Evolutionary conservation across 805 yeast genomes (phyloP), one percentile per base, ranked within the genome.

Genomic region (Saccharomycopsis schoenii): DNA sequence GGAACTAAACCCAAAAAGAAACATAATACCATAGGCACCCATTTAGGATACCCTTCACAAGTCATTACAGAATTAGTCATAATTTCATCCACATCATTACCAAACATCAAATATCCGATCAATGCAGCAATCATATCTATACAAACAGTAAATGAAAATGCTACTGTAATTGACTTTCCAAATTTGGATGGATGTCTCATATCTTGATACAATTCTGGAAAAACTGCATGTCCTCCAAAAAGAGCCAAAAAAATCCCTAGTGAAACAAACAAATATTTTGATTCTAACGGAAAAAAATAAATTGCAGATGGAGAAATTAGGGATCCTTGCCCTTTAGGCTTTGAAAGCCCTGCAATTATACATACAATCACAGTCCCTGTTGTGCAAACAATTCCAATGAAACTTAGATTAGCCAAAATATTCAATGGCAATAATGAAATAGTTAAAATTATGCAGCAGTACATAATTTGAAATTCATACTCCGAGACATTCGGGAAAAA

Each of bases 151-250:
- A 81, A 76, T 1, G 76, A 64, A 68, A 85, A 88, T 0, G 89
- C 82, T 15, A 81, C 70, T 43, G 79, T 76, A 58, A 85, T 75
- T 61, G 85, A 78, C 24, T 70, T 68, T n/a, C 70, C 66, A 69
- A 81, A 88, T 67, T 85, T 83, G 34, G 73, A 65, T 2, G 93
- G 92, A 65, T 83, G 86, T 59, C 88, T 77, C 87, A 88, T 84
- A 70, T 88, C 96, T 41, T 83, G 78, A 69, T 83, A 84, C 59
- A 88, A 76, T 66, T 88, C 88, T 1, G 94, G 94, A 68, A 88
- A 88, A 29, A 88, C 81, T 4, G 94, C 89, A 72, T 88, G 94
- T 0, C 94, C 93, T 5, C 94, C 91, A 76, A 88, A 88, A 0
- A 93, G 92, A 3, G 92, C 86, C 78, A 85, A 78, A 63, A 84